These are phyloP conservation scores for Trichophyton verrucosum DNA, from an alignment of 2,329 filamentous ascomycete species.

Conservation along the genomic window DNA sequence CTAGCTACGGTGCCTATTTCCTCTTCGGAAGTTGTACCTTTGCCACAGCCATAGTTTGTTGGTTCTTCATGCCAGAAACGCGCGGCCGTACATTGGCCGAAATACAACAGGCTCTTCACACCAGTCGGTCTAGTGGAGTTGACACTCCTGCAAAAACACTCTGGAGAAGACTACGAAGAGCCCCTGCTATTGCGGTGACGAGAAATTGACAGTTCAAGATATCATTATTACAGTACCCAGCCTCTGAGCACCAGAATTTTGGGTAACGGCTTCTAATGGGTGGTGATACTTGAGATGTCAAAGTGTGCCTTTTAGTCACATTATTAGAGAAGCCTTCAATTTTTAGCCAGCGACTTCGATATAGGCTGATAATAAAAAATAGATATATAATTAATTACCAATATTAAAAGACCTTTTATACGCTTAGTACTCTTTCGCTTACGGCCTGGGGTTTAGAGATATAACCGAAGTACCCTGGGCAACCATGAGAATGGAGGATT, in stretches of 20 bases:
- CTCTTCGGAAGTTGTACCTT: conserved; percentile 34
- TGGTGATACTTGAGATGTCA: no score
- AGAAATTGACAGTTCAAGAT: background rate
- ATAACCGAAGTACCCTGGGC: no score
- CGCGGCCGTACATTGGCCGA: conserved; percentile 38
- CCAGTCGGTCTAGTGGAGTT: background rate
- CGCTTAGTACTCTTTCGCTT: no score
- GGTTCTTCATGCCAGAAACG: conserved; percentile 41
- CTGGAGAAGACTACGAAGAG: background rate
- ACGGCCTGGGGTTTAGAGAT: no score
- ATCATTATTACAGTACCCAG: background rate
- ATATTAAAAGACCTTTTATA: no score
- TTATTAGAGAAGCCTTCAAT: no score
- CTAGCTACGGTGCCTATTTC: conserved; percentile 36
- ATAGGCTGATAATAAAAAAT: no score
- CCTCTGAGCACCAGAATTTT: background rate
- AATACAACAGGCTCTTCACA: conserved; percentile 36
- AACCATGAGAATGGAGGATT: background rate
- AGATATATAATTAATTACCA: no score
- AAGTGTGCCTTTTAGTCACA: no score
- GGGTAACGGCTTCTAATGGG: no score
- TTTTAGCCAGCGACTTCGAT: no score
- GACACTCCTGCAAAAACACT: background rate
- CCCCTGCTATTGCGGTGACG: background rate
- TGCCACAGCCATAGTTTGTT: conserved; percentile 28